Evolutionary conservation across 345 rosid genomes (phyloP).

Genomic region (Populus nigra): DNA sequence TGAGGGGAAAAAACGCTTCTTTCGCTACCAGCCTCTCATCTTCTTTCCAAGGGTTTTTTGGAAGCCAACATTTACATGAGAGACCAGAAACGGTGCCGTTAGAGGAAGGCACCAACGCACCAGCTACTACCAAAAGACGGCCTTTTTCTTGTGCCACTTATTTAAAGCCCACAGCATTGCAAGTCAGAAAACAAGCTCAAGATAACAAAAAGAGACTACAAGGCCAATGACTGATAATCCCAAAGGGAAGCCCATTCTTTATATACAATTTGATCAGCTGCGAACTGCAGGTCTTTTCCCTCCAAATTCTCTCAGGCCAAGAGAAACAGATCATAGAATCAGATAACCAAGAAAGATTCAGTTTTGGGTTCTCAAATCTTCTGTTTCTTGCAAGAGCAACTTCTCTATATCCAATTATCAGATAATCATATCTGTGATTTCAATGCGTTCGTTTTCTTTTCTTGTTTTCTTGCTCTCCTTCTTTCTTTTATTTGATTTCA

Average conservation of each 20-base stretch:
- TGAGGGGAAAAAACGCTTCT: not conserved
- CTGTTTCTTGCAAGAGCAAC: not conserved
- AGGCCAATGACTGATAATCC: not conserved
- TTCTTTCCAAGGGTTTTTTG: not conserved
- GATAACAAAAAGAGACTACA: not conserved
- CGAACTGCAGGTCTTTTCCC: conserved; percentile 2
- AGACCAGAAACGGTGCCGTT: too few species aligned
- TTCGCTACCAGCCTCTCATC: not conserved
- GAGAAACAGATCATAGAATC: not conserved
- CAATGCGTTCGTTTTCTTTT: conserved; percentile 16
- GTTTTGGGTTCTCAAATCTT: not conserved
- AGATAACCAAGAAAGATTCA: not conserved
- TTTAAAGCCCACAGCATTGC: too few species aligned
- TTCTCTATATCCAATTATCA: not conserved
- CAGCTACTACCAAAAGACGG: too few species aligned
- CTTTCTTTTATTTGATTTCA: conserved; percentile 31
- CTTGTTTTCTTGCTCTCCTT: conserved; percentile 35
- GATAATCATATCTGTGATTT: not conserved
- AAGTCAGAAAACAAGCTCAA: too few species aligned
- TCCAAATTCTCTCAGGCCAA: not conserved
- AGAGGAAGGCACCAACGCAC: too few species aligned
- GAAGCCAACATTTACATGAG: not conserved
- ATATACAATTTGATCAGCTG: not conserved
- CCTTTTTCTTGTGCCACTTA: too few species aligned
- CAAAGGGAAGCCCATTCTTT: not conserved